phyloP scores from a whole-genome alignment of 1,139 yeast species.

The Zygoascus meyerae region DNA sequence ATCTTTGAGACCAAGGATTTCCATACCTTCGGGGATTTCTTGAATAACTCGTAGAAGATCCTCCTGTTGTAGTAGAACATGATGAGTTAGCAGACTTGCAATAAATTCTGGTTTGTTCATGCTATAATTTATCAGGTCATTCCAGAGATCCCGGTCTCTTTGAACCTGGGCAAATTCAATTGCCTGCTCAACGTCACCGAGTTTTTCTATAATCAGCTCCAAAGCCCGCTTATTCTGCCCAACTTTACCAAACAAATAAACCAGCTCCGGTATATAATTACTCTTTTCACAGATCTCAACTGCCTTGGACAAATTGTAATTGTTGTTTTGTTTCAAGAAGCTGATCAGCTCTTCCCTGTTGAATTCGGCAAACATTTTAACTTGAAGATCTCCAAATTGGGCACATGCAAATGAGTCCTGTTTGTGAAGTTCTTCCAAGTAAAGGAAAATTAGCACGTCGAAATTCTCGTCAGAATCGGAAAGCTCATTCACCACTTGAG shows the following conservation, averaged over 20 bases:
- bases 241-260: constrained; percentile 72
- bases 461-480: constrained; percentile 26
- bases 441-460: constrained; percentile 50
- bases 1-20: constrained; percentile 58
- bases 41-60: constrained; percentile 65
- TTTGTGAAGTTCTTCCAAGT: constrained; percentile 49
- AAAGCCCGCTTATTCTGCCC: constrained; percentile 79
- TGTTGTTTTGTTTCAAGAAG: constrained; percentile 47
- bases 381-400: constrained; percentile 60
- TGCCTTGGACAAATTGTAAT: constrained; percentile 68
- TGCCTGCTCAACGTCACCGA: constrained; percentile 75
- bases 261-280: constrained; percentile 60
- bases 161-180: constrained; percentile 72
- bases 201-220: constrained; percentile 64
- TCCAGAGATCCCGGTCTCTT: constrained; percentile 75
- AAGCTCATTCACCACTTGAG: constrained; percentile 45
- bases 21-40: constrained; percentile 55
- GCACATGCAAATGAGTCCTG: constrained; percentile 51
- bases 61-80: constrained; percentile 32
- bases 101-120: constrained; percentile 69
- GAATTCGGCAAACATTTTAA: constrained; percentile 58
- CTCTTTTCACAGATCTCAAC: constrained; percentile 54
- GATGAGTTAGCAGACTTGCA: constrained; percentile 59
- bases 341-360: constrained; percentile 48
- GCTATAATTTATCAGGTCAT: constrained; percentile 63